These are phyloP conservation scores for Claviceps cyperi DNA, from an alignment of 2,329 filamentous ascomycete species.

Conservation along the genomic window DNA sequence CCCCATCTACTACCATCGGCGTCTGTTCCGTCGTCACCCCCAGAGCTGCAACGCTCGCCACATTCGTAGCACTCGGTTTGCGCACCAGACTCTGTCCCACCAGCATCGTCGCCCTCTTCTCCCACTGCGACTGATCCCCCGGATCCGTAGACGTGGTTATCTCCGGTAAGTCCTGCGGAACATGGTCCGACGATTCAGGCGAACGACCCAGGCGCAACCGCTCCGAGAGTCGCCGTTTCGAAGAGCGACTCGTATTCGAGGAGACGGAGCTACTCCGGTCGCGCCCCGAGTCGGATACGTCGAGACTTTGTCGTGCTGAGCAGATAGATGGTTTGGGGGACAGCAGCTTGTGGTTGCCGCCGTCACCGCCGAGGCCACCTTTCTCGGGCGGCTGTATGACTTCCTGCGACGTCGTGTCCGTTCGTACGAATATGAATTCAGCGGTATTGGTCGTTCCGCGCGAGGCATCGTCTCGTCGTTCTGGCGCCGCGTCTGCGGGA, in stretches of 20 bases:
- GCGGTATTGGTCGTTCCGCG: conserved; percentile 13
- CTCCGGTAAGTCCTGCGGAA: conserved; percentile 68
- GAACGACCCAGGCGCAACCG: conserved; percentile 51
- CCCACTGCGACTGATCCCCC: conserved; percentile 64
- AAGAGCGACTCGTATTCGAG: conserved; percentile 24
- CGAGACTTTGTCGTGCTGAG: conserved; percentile 26
- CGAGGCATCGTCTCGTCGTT: conserved; percentile 24
- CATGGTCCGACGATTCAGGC: conserved; percentile 51
- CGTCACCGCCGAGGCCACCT: neutral
- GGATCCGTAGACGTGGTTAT: conserved; percentile 38
- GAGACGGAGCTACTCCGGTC: conserved; percentile 35
- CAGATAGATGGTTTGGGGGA: conserved; percentile 14
- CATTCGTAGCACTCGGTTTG: conserved; percentile 23
- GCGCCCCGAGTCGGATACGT: conserved; percentile 29
- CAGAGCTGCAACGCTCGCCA: too few relatives aligned
- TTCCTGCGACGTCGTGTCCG: conserved; percentile 70
- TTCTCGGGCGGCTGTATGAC: conserved; percentile 52
- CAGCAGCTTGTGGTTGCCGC: conserved; percentile 17
- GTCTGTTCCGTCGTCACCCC: too few relatives aligned
- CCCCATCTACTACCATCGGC: conserved; percentile 10
- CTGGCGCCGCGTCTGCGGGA: conserved; percentile 18
- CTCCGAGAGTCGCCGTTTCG: conserved; percentile 45
- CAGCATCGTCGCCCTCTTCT: conserved; percentile 81
- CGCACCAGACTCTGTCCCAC: conserved; percentile 45
- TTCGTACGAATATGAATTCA: conserved; percentile 64